Percentiles rank a stretch among this genome's conserved stretches.
Conservation (phyloP, 441 rosid species). For the Erodium moschatum region DNA sequence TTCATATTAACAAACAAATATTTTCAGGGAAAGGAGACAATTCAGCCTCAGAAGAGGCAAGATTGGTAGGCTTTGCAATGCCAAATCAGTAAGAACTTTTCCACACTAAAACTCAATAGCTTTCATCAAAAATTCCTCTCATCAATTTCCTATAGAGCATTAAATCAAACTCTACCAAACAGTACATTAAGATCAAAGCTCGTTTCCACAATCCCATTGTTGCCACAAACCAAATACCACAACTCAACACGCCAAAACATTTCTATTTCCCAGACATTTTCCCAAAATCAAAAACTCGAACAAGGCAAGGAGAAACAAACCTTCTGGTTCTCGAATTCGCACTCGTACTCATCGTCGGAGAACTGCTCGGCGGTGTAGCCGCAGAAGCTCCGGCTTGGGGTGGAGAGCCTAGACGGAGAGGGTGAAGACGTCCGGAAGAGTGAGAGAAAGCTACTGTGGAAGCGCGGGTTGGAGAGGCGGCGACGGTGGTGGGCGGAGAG, state of each 20-base stretch:
- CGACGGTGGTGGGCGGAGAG: neutral
- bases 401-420: slow-evolving; percentile 11
- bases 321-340: slow-evolving; percentile 78
- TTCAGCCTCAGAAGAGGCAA: slow-evolving; percentile 1
- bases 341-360: slow-evolving; percentile 88
- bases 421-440: slow-evolving; percentile 1
- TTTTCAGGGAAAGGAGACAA: neutral
- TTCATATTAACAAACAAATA: too few species aligned
- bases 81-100: neutral
- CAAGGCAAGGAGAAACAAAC: slow-evolving; percentile 26
- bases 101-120: neutral
- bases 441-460: neutral
- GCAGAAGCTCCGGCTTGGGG: slow-evolving; percentile 30
- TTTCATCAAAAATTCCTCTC: neutral
- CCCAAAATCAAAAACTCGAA: neutral
- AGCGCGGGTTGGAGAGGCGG: neutral
- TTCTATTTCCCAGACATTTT: neutral
- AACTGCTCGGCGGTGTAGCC: slow-evolving; percentile 73
- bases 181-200: neutral
- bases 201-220: neutral
- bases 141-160: neutral
- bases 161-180: too few species aligned
- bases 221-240: neutral
- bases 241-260: neutral
- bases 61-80: neutral